Conservation (phyloP, 2,329 filamentous ascomycete species). For the Xylariaceae sp. region DNA sequence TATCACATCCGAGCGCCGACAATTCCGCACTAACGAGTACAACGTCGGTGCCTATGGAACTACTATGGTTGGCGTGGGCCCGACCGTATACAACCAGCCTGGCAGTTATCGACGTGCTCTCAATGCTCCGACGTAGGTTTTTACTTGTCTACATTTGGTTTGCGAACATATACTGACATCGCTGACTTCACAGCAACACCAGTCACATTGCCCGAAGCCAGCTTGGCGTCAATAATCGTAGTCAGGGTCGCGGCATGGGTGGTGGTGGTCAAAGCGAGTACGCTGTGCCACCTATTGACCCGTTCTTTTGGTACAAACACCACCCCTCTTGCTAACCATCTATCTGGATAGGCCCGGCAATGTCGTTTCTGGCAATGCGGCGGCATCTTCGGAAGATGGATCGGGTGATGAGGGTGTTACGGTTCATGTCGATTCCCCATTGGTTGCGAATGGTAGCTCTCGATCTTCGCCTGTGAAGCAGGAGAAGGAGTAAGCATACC, state of each 20-base stretch:
- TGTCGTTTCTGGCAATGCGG: conserved; percentile 47
- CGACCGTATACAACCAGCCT: conserved; percentile 51
- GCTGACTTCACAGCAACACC: conserved; percentile 17
- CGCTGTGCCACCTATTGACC: conserved; percentile 23
- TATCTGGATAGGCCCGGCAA: conserved; percentile 49
- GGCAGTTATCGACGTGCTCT: conserved; percentile 44
- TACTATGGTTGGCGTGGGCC: conserved; percentile 62
- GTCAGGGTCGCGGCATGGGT: conserved; percentile 27
- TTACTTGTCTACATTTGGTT: conserved; percentile 8
- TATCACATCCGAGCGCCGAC: conserved; percentile 90
- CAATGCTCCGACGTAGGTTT: conserved; percentile 31
- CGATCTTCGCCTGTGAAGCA: conserved; percentile 57
- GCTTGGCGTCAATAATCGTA: conserved; percentile 23
- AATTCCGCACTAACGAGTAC: conserved; percentile 96
- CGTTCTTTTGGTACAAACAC: background rate
- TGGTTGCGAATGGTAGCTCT: conserved; percentile 51
- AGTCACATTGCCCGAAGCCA: conserved; percentile 24
- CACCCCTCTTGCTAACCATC: conserved; percentile 36
- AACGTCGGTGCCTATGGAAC: conserved; percentile 75
- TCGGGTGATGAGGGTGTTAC: conserved; percentile 60
- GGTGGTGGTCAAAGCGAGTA: conserved; percentile 30
- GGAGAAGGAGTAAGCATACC: conserved; percentile 44
- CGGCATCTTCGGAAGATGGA: conserved; percentile 51
- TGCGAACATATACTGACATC: conserved; percentile 11
- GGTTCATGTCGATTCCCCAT: conserved; percentile 57